Evolutionary conservation across 345 rosid species (phyloP).

Genomic region (Eucalyptus polybractea): DNA sequence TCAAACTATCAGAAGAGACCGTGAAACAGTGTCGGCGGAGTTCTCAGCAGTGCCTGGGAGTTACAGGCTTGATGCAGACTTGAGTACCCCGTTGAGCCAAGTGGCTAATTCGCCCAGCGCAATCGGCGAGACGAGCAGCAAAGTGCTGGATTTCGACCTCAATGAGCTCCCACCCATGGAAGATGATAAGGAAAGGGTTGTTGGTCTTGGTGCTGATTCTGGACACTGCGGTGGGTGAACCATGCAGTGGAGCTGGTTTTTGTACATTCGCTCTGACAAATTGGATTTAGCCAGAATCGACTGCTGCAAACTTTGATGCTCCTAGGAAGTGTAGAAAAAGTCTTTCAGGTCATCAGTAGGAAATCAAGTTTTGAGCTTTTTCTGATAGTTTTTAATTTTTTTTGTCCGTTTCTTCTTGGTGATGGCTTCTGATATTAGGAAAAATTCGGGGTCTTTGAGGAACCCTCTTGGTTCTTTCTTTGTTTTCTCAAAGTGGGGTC

Average conservation of each 20-base stretch:
- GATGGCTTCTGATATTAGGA: neutral
- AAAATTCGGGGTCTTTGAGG: neutral
- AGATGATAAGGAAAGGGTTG: neutral
- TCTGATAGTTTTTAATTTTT: neutral
- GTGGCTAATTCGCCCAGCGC: neutral
- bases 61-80: neutral
- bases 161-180: constrained; percentile 19
- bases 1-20: neutral
- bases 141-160: constrained; percentile 10
- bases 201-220: neutral
- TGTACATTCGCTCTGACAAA: neutral
- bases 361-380: neutral
- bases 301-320: neutral
- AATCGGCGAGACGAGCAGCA: neutral
- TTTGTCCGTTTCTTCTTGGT: neutral
- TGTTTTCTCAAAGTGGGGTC: neutral
- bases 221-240: neutral
- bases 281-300: neutral
- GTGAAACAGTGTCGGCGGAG: neutral
- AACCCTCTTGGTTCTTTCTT: neutral
- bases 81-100: neutral
- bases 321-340: neutral
- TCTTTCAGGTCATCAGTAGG: neutral
- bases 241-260: neutral
- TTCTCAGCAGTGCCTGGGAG: neutral